A percentile compares a stretch with the other conserved stretches of the same genome.
phyloP scores from a whole-genome alignment of 306 rosid species.

The Pyrus bretschneideri region DNA sequence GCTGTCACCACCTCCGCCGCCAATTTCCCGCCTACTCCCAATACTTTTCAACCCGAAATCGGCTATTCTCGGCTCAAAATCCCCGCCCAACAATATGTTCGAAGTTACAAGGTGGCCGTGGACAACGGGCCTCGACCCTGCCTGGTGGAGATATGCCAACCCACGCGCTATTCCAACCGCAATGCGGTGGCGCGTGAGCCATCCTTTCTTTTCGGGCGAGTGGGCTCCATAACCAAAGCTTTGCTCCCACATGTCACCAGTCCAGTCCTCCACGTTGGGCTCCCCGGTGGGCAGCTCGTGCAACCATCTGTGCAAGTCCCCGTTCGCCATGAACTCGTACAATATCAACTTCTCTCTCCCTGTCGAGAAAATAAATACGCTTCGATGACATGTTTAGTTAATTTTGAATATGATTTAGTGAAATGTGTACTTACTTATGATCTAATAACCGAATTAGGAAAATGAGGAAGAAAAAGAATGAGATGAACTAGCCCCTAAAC shows the following conservation, averaged over 20 bases:
- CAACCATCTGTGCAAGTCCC: conserved; percentile 81
- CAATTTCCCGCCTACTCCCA: not conserved
- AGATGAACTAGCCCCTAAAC: no score
- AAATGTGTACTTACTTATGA: no score
- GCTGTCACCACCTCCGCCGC: not conserved
- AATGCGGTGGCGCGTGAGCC: conserved; percentile 86
- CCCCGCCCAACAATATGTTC: conserved; percentile 55
- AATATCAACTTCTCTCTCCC: conserved; percentile 84
- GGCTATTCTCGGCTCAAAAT: conserved; percentile 67
- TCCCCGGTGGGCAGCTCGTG: conserved; percentile 88
- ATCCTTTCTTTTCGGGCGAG: conserved; percentile 54
- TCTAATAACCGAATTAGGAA: no score
- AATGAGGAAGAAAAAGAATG: no score
- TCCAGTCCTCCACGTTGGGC: conserved; percentile 94
- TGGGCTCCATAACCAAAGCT: conserved; percentile 23
- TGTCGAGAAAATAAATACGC: not conserved
- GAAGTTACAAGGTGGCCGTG: conserved; percentile 84
- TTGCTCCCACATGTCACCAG: conserved; percentile 82
- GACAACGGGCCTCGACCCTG: conserved; percentile 68
- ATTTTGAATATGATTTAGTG: no score
- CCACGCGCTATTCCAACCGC: conserved; percentile 94
- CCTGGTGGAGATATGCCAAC: conserved; percentile 88
- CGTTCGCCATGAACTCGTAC: conserved; percentile 86
- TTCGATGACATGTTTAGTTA: not conserved
- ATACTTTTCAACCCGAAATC: conserved; percentile 63